phyloP scores from a whole-genome alignment of 2,329 filamentous ascomycete genomes.

The Byssothecium circinans region DNA sequence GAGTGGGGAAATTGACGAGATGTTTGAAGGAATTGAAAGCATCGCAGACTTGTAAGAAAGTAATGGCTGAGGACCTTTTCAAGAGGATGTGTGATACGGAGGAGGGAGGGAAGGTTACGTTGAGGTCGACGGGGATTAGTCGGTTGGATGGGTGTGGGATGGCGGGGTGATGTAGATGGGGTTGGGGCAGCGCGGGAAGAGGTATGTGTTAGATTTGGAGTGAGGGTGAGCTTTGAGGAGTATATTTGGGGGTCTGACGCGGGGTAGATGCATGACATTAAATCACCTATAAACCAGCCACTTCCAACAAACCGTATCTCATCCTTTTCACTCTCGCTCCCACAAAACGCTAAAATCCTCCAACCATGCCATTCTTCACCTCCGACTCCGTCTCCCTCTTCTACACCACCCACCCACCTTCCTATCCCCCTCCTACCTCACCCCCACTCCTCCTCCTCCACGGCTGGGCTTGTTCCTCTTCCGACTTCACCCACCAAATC shows the following conservation, averaged over 20 bases:
- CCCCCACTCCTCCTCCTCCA: constrained; percentile 78
- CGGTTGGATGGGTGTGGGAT: background rate
- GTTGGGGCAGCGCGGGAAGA: too few relatives aligned
- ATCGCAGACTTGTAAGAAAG: background rate
- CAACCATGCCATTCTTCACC: constrained; percentile 12
- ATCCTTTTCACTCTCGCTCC: background rate
- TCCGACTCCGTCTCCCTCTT: constrained; percentile 13
- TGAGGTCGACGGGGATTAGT: background rate
- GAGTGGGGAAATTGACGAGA: background rate
- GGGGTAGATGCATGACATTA: too few relatives aligned
- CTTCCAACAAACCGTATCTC: background rate
- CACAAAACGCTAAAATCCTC: background rate
- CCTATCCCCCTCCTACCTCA: constrained; percentile 49
- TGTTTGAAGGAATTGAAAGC: background rate
- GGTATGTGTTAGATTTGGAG: too few relatives aligned
- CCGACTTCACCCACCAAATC: constrained; percentile 24
- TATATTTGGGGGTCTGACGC: too few relatives aligned
- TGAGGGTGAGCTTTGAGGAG: too few relatives aligned
- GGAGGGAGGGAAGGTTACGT: background rate
- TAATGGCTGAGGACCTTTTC: background rate
- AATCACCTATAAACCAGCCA: too few relatives aligned
- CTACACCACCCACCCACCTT: constrained; percentile 45
- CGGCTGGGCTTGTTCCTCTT: constrained; percentile 50
- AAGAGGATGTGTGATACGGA: background rate
- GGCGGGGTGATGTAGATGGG: too few relatives aligned